phyloP scores from a whole-genome alignment of 305 asterid species.

The Andrographis paniculata region DNA sequence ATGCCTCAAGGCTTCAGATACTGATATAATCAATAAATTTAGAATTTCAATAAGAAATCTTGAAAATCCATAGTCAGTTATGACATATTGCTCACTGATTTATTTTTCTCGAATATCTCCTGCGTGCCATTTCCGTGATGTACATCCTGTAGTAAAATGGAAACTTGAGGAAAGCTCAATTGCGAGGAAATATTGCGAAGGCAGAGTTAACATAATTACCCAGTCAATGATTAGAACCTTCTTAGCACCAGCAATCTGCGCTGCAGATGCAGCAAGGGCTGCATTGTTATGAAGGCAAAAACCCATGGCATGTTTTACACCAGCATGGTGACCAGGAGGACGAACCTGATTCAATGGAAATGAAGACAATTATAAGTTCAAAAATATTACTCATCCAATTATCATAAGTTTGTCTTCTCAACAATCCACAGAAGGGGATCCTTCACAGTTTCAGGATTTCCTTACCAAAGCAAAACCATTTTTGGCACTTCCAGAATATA shows the following conservation, averaged over 20 bases:
- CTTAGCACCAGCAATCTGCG: slow-evolving; percentile 89
- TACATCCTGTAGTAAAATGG: slow-evolving; percentile 59
- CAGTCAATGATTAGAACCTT: slow-evolving; percentile 89
- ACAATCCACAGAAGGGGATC: neutral
- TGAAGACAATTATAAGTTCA: neutral
- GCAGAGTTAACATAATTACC: slow-evolving; percentile 37
- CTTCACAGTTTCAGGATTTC: neutral
- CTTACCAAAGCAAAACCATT: slow-evolving; percentile 98
- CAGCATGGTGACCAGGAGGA: slow-evolving; percentile 99
- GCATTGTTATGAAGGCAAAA: slow-evolving; percentile 99
- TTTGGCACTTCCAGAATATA: slow-evolving; percentile 66
- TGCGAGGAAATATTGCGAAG: slow-evolving; percentile 13
- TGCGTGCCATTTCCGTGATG: slow-evolving; percentile 99
- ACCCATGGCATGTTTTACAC: slow-evolving; percentile 95
- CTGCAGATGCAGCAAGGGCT: slow-evolving; percentile 91
- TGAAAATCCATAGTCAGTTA: slow-evolving; percentile 14
- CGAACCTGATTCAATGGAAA: slow-evolving; percentile 63
- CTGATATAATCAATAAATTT: slow-evolving; percentile 8
- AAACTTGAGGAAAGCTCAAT: neutral
- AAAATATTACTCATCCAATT: neutral
- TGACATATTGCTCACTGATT: slow-evolving; percentile 49
- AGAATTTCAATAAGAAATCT: slow-evolving; percentile 4
- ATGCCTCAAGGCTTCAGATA: slow-evolving; percentile 14
- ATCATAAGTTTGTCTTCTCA: neutral
- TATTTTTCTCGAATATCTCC: slow-evolving; percentile 81